Conservation (phyloP, 139 green algal genomes). For the Protoeuglena noctilucae region DNA sequence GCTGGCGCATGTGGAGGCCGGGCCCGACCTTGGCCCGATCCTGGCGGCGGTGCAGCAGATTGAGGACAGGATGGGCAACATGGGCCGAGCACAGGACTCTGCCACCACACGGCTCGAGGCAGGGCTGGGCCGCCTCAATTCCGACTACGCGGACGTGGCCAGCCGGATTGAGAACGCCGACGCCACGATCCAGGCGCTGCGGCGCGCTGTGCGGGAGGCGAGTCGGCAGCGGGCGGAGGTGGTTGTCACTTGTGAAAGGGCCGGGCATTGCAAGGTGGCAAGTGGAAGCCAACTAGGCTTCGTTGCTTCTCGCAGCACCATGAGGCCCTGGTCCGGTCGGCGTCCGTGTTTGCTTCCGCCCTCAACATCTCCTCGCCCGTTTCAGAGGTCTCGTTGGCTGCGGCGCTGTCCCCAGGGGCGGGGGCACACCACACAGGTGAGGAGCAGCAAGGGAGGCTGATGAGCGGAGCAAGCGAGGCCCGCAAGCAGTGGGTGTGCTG, state of each 20-base stretch:
- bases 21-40: background rate
- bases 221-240: too few species aligned
- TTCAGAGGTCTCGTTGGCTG: background rate
- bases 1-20: background rate
- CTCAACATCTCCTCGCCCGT: background rate
- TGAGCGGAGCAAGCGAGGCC: too few species aligned
- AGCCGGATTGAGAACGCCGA: too few species aligned
- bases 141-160: too few species aligned
- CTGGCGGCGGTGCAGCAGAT: background rate
- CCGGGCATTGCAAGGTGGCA: too few species aligned
- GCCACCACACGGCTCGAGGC: background rate
- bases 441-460: too few species aligned
- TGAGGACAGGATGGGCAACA: background rate
- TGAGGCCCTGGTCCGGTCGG: background rate
- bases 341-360: background rate
- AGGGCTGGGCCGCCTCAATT: background rate
- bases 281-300: too few species aligned
- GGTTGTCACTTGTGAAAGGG: too few species aligned
- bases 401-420: too few species aligned
- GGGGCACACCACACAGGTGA: too few species aligned
- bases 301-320: too few species aligned
- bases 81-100: background rate
- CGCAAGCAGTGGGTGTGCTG: too few species aligned
- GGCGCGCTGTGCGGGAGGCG: background rate
- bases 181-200: background rate